A percentile compares a stretch with the other conserved stretches of the same genome.
Evolutionary conservation across 1,284 basidiomycete species (phyloP).

Genomic region (Mycena sp.): DNA sequence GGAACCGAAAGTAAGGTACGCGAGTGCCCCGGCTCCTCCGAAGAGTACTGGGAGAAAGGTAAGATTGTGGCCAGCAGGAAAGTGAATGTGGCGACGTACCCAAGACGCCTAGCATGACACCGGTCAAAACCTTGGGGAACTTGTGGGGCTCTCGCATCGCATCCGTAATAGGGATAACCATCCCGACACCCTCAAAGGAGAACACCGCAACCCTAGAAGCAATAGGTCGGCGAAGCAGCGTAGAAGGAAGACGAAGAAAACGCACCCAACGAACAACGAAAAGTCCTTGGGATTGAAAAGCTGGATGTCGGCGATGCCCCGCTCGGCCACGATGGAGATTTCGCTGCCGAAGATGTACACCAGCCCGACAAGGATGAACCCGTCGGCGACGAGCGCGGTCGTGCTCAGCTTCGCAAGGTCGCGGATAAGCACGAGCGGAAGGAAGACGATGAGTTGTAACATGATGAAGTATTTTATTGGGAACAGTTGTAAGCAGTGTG

Average conservation of each 20-base stretch:
- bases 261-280: slow-evolving; percentile 91
- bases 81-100: slow-evolving; percentile 48
- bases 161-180: slow-evolving; percentile 98
- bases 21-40: slow-evolving; percentile 89
- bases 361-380: slow-evolving; percentile 92
- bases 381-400: slow-evolving; percentile 94
- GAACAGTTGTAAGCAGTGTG: slow-evolving; percentile 78
- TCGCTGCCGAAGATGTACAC: slow-evolving; percentile 90
- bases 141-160: slow-evolving; percentile 95
- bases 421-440: slow-evolving; percentile 87
- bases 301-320: slow-evolving; percentile 85
- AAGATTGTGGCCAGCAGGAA: background rate
- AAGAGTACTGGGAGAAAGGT: slow-evolving; percentile 71
- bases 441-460: slow-evolving; percentile 86
- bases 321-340: slow-evolving; percentile 66
- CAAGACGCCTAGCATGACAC: slow-evolving; percentile 89
- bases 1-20: slow-evolving; percentile 90
- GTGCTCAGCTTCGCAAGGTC: slow-evolving; percentile 94
- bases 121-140: slow-evolving; percentile 89
- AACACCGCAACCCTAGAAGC: slow-evolving; percentile 90
- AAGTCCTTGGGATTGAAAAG: slow-evolving; percentile 92
- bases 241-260: slow-evolving; percentile 21
- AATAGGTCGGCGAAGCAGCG: slow-evolving; percentile 4
- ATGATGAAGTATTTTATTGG: slow-evolving; percentile 86
- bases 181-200: slow-evolving; percentile 97